phyloP scores from a whole-genome alignment of 2,329 filamentous ascomycete species.

The Raffaelea albimanens region DNA sequence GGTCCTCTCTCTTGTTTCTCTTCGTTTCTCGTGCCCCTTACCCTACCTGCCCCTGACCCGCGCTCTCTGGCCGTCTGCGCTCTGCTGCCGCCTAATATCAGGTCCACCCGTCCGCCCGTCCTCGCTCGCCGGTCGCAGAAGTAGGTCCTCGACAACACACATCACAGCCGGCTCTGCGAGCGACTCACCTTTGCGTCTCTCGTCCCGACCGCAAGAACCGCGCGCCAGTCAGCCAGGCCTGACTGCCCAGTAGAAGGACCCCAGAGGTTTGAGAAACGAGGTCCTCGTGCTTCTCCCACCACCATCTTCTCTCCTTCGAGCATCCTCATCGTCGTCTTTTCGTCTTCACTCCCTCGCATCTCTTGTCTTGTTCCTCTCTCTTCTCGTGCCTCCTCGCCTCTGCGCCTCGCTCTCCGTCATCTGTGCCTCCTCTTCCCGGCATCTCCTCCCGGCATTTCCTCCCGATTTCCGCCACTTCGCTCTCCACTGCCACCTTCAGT shows the following conservation, averaged over 20 bases:
- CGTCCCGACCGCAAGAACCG: too few species aligned
- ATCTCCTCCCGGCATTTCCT: background rate
- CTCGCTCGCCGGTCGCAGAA: background rate
- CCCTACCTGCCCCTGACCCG: background rate
- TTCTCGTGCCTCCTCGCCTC: background rate
- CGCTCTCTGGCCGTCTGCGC: too few species aligned
- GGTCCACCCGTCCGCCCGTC: background rate
- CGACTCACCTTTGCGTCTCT: background rate
- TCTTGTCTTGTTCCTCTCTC: background rate
- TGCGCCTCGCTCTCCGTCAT: constrained; percentile 3
- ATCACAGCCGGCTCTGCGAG: too few species aligned
- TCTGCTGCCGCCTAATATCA: background rate
- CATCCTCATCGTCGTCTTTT: background rate
- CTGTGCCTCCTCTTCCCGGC: constrained; percentile 3
- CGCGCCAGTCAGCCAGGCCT: background rate
- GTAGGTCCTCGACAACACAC: background rate
- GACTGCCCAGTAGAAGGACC: background rate
- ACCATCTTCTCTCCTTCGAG: background rate
- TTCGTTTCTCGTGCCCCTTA: background rate
- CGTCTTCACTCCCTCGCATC: background rate
- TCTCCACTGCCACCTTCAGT: background rate
- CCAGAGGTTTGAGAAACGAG: background rate
- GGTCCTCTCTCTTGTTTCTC: too few species aligned
- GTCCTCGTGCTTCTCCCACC: background rate
- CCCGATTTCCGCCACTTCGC: constrained; percentile 7